phyloP scores from a whole-genome alignment of 768 basidiomycete species.

The Mycena crocata region DNA sequence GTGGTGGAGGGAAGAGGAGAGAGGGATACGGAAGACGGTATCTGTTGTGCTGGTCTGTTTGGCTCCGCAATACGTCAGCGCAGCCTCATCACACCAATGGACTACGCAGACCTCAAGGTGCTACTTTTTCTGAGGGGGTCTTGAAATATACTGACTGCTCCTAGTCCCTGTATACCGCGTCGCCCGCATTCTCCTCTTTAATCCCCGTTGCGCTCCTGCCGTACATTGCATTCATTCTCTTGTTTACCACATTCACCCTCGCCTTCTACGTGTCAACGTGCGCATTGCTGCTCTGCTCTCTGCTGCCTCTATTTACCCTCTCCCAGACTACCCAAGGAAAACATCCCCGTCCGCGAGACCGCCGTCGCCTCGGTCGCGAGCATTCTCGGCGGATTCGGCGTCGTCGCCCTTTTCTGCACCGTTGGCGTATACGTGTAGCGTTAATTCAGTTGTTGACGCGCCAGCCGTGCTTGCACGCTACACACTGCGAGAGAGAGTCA shows the following conservation, averaged over 20 bases:
- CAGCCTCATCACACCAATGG: conserved; percentile 58
- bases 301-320: conserved; percentile 13
- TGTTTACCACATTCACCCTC: conserved; percentile 82
- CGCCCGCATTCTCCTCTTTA: conserved; percentile 79
- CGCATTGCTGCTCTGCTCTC: conserved; percentile 42
- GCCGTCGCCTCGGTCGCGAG: conserved; percentile 80
- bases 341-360: conserved; percentile 70
- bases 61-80: conserved; percentile 58
- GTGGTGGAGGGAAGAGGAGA: conserved; percentile 40
- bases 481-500: conserved; percentile 61
- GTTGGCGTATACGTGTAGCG: conserved; percentile 84
- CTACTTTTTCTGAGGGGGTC: conserved; percentile 15
- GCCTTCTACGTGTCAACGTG: conserved; percentile 93
- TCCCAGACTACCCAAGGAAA: conserved; percentile 80
- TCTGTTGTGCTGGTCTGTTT: conserved; percentile 69
- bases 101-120: conserved; percentile 67
- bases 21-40: conserved; percentile 50
- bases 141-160: conserved; percentile 10
- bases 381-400: conserved; percentile 86
- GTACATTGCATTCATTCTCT: conserved; percentile 77
- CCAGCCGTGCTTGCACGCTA: conserved; percentile 83
- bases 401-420: conserved; percentile 90
- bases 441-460: conserved; percentile 79
- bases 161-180: conserved; percentile 70
- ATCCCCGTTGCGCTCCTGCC: conserved; percentile 78